Evolutionary conservation across 129 eudicot species (phyloP).

Genomic region (Erigeron canadensis): DNA sequence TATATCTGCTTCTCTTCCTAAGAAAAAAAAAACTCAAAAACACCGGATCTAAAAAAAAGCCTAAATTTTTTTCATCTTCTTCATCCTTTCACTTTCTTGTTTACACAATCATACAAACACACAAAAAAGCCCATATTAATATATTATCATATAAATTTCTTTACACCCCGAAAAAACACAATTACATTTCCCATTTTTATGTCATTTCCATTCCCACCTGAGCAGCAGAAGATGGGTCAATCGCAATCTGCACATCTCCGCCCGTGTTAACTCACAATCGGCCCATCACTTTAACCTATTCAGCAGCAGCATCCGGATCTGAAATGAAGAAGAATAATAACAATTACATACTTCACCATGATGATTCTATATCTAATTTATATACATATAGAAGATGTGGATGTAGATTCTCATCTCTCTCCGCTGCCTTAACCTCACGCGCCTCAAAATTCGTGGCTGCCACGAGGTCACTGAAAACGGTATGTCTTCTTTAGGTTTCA

Average conservation of each 20-base stretch:
- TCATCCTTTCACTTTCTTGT: too few species aligned
- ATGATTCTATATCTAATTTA: too few species aligned
- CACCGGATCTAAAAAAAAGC: too few species aligned
- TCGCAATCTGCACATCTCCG: conserved; percentile 36
- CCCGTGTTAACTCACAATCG: conserved; percentile 29
- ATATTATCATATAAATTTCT: too few species aligned
- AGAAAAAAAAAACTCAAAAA: too few species aligned
- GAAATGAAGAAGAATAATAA: too few species aligned
- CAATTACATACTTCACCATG: background rate
- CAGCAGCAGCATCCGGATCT: too few species aligned
- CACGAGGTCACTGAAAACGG: conserved; percentile 62
- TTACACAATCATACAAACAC: too few species aligned
- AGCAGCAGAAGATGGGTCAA: conserved; percentile 42
- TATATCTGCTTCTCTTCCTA: too few species aligned
- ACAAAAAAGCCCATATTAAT: too few species aligned
- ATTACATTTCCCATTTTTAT: background rate
- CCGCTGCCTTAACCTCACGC: conserved; percentile 63
- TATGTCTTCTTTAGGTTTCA: conserved; percentile 54
- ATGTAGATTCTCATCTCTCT: conserved; percentile 42
- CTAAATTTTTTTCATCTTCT: too few species aligned
- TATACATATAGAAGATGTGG: too few species aligned
- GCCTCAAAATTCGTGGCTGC: conserved; percentile 71
- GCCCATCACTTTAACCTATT: background rate
- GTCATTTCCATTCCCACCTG: background rate
- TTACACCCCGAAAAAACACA: background rate